Percentiles rank a stretch among this genome's conserved stretches.
phyloP scores from a whole-genome alignment of 2,329 filamentous ascomycete species.

The Penicillium brevicompactum region DNA sequence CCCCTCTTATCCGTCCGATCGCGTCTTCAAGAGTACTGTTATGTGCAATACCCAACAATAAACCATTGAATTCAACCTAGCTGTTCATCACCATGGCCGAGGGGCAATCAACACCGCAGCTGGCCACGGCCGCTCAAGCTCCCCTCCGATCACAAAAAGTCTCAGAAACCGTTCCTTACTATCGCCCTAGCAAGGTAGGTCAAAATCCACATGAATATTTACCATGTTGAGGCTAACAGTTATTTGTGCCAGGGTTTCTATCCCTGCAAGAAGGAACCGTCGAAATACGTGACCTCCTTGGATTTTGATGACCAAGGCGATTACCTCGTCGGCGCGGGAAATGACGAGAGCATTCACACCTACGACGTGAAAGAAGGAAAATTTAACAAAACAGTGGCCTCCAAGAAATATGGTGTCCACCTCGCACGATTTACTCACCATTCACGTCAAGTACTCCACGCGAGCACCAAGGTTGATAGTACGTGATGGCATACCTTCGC shows the following conservation, averaged over 20 bases:
- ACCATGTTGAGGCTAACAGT: slow-evolving; percentile 11
- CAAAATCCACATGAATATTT: slow-evolving; percentile 12
- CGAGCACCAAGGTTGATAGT: slow-evolving; percentile 93
- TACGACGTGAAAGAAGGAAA: slow-evolving; percentile 92
- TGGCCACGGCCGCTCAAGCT: slow-evolving; percentile 26
- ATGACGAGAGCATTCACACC: slow-evolving; percentile 93
- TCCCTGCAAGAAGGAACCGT: slow-evolving; percentile 40
- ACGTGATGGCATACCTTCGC: slow-evolving; percentile 25
- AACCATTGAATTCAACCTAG: not conserved
- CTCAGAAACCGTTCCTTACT: slow-evolving; percentile 74
- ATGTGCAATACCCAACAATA: not conserved
- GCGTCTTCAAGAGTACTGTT: not conserved
- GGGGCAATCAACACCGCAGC: slow-evolving; percentile 26
- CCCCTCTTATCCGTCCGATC: not conserved
- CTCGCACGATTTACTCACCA: slow-evolving; percentile 93
- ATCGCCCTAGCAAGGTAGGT: slow-evolving; percentile 75
- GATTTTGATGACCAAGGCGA: slow-evolving; percentile 97
- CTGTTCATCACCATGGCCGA: slow-evolving; percentile 29
- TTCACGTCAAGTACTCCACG: slow-evolving; percentile 87
- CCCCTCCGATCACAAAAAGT: slow-evolving; percentile 62
- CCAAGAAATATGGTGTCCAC: slow-evolving; percentile 96
- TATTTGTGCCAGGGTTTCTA: slow-evolving; percentile 31
- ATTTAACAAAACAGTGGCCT: slow-evolving; percentile 83
- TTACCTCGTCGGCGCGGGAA: slow-evolving; percentile 84
- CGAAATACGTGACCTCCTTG: slow-evolving; percentile 76